phyloP scores from a whole-genome alignment of 441 rosid genomes.

The Raphanus hybrid region DNA sequence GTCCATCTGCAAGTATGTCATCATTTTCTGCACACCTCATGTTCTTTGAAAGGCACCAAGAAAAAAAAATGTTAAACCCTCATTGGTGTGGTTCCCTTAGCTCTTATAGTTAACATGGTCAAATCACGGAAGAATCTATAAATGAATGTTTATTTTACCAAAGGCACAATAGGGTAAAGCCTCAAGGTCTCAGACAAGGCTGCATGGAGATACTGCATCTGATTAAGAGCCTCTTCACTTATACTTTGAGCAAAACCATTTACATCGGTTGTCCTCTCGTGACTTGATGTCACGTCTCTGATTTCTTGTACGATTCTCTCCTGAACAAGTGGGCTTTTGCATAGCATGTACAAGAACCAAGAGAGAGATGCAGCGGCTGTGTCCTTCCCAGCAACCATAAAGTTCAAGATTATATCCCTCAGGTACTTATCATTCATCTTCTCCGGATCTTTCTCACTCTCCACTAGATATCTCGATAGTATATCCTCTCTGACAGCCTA shows the following conservation, averaged over 20 bases:
- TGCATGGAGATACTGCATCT: conserved; percentile 86
- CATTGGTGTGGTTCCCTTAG: background rate
- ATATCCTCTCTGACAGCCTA: conserved; percentile 72
- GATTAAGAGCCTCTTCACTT: conserved; percentile 60
- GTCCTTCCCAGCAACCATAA: conserved; percentile 84
- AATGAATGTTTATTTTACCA: conserved; percentile 44
- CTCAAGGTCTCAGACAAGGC: conserved; percentile 80
- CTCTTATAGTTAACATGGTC: no score
- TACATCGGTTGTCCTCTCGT: conserved; percentile 28
- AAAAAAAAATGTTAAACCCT: background rate
- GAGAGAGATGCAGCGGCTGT: conserved; percentile 68
- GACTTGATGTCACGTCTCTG: conserved; percentile 42
- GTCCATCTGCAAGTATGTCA: conserved; percentile 80
- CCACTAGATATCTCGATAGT: conserved; percentile 66
- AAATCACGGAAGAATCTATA: background rate
- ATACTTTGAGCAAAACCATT: conserved; percentile 53
- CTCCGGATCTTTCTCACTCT: conserved; percentile 62
- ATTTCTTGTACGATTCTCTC: conserved; percentile 68
- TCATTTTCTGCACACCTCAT: conserved; percentile 66
- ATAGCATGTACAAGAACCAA: conserved; percentile 80
- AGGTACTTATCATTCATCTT: conserved; percentile 65
- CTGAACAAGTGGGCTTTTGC: conserved; percentile 74
- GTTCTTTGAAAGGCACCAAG: conserved; percentile 46
- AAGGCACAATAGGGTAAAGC: conserved; percentile 75
- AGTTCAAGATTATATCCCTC: conserved; percentile 76